These are phyloP conservation scores for Taphrina populina DNA, from an alignment of 1,139 yeast species.

Conservation along the genomic window DNA sequence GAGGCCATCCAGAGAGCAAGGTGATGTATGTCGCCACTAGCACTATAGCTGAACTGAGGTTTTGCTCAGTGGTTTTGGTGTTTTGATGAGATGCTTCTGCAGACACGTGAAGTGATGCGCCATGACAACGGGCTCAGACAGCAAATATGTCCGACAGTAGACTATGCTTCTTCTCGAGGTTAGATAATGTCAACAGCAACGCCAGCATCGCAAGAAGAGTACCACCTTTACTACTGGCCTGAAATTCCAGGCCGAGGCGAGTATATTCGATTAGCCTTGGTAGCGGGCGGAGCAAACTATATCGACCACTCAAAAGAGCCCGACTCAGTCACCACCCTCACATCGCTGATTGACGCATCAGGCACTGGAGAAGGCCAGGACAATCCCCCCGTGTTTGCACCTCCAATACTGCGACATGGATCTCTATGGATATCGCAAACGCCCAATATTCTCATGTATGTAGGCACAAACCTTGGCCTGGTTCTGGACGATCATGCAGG, in stretches of 20 bases:
- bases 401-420: constrained; percentile 18
- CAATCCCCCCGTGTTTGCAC: constrained; percentile 22
- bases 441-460: constrained; percentile 13
- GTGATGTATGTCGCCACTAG: too few relatives aligned
- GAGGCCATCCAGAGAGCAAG: too few relatives aligned
- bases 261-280: constrained; percentile 19
- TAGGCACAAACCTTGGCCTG: constrained; percentile 24
- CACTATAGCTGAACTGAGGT: too few relatives aligned
- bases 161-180: too few relatives aligned
- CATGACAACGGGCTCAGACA: too few relatives aligned
- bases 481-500: constrained; percentile 17
- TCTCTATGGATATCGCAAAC: constrained; percentile 24
- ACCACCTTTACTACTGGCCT: constrained; percentile 34
- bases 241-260: constrained; percentile 31
- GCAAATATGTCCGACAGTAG: too few relatives aligned
- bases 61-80: too few relatives aligned
- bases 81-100: too few relatives aligned
- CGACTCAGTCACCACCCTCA: neutral
- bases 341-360: constrained; percentile 14
- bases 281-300: constrained; percentile 8
- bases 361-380: neutral
- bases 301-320: constrained; percentile 14
- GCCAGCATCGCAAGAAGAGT: constrained; percentile 4
- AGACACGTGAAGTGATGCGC: too few relatives aligned
- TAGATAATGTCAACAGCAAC: too few relatives aligned